A percentile compares a stretch with the other conserved stretches of the same genome.
These are phyloP conservation scores for Dictyostelium discoideum DNA, from an alignment of 78 protist species.

Conservation along the genomic window dicty_2.7 NC_007091.3:1494001-1494500, in stretches of 20 bases:
- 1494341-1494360: constrained; percentile 91
- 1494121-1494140: constrained; percentile 71
- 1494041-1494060: constrained; percentile 22
- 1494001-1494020: neutral
- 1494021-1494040: constrained; percentile 9
- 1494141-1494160: neutral
- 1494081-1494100: constrained; percentile 70
- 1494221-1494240: no score
- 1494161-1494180: no score
- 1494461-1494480: no score
- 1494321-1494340: constrained; percentile 87
- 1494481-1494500: no score
- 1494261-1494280: constrained; percentile 95
- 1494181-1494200: neutral
- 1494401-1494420: neutral
- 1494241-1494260: constrained; percentile 98
- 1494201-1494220: neutral
- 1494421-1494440: no score
- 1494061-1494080: constrained; percentile 10
- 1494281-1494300: constrained; percentile 98
- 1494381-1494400: constrained; percentile 86
- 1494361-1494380: constrained; percentile 91
- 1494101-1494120: constrained; percentile 70
- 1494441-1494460: no score
- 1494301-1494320: constrained; percentile 97